Conservation (phyloP, 331 rosid genomes). For the Telfairia occidentalis region DNA sequence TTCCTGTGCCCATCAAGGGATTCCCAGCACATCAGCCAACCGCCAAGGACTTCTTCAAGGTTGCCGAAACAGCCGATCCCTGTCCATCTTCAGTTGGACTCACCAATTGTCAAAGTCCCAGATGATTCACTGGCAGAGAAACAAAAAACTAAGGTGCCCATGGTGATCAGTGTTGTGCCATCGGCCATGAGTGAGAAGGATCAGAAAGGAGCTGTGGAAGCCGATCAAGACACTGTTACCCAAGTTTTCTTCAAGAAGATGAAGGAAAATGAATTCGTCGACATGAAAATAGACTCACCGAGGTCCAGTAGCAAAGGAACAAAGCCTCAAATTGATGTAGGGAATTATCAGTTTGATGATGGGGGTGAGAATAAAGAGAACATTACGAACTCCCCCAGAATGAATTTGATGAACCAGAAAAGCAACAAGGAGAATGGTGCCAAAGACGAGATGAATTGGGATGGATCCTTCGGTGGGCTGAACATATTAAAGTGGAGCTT, state of each 20-base stretch:
- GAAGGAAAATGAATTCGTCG: slow-evolving; percentile 66
- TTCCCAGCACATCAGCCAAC: slow-evolving; percentile 15
- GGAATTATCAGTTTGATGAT: slow-evolving; percentile 29
- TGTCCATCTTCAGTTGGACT: slow-evolving; percentile 39
- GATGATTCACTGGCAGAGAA: neutral
- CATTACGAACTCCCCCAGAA: slow-evolving; percentile 31
- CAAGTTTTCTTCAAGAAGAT: slow-evolving; percentile 45
- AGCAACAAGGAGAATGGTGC: slow-evolving; percentile 12
- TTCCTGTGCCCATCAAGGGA: slow-evolving; percentile 40
- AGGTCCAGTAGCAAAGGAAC: slow-evolving; percentile 30
- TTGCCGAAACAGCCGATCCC: slow-evolving; percentile 24
- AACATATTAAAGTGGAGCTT: slow-evolving; percentile 60
- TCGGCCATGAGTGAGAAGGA: slow-evolving; percentile 9
- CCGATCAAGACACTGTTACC: slow-evolving; percentile 35
- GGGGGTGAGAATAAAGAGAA: slow-evolving; percentile 28
- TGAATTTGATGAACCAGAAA: slow-evolving; percentile 8
- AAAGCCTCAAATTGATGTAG: slow-evolving; percentile 24
- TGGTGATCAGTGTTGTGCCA: slow-evolving; percentile 4
- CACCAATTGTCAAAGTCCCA: slow-evolving; percentile 18
- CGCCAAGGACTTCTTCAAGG: slow-evolving; percentile 18
- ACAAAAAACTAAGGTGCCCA: slow-evolving; percentile 13
- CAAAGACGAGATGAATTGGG: slow-evolving; percentile 20
- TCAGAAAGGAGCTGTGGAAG: slow-evolving; percentile 16
- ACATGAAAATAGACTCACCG: slow-evolving; percentile 67
- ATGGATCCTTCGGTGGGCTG: slow-evolving; percentile 20